Evolutionary conservation across 2,329 filamentous ascomycete genomes (phyloP).

Genomic region (Aureobasidium sp.): DNA sequence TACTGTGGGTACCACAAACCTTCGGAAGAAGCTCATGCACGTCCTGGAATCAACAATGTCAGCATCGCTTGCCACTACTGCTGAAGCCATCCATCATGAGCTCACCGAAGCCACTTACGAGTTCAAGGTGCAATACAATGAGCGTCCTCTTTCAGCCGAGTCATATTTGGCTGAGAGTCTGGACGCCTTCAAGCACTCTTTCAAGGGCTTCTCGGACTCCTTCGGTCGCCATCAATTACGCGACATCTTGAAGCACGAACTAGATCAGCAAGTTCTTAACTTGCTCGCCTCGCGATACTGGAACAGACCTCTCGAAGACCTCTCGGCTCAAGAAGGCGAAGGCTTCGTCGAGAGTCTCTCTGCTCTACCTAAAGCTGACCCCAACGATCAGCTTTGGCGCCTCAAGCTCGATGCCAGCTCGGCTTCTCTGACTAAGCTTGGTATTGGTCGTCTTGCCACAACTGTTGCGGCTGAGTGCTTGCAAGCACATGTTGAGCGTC

Average conservation of each 20-base stretch:
- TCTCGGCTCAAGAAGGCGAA: slow-evolving; percentile 44
- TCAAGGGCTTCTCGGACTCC: slow-evolving; percentile 83
- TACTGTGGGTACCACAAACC: slow-evolving; percentile 71
- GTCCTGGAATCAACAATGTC: slow-evolving; percentile 98
- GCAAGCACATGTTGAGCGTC: slow-evolving; percentile 70
- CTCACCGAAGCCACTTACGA: slow-evolving; percentile 96
- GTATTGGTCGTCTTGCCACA: slow-evolving; percentile 85
- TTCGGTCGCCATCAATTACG: slow-evolving; percentile 88
- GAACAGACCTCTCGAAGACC: slow-evolving; percentile 88
- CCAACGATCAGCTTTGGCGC: slow-evolving; percentile 68
- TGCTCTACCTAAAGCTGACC: slow-evolving; percentile 76
- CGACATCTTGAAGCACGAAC: slow-evolving; percentile 79
- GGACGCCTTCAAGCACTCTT: slow-evolving; percentile 95
- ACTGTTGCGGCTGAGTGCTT: slow-evolving; percentile 85
- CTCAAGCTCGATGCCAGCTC: slow-evolving; percentile 89
- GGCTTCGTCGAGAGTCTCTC: slow-evolving; percentile 50
- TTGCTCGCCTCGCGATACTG: slow-evolving; percentile 89
- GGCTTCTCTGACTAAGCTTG: slow-evolving; percentile 84
- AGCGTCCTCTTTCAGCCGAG: slow-evolving; percentile 86
- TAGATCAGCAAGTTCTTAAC: slow-evolving; percentile 92
- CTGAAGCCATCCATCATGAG: slow-evolving; percentile 88
- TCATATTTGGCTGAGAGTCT: slow-evolving; percentile 93
- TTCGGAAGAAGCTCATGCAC: slow-evolving; percentile 94
- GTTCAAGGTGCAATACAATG: slow-evolving; percentile 99
- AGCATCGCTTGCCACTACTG: slow-evolving; percentile 77